These are phyloP conservation scores for Cytospora leucostoma DNA, from an alignment of 2,329 filamentous ascomycete species.

Conservation along the genomic window DNA sequence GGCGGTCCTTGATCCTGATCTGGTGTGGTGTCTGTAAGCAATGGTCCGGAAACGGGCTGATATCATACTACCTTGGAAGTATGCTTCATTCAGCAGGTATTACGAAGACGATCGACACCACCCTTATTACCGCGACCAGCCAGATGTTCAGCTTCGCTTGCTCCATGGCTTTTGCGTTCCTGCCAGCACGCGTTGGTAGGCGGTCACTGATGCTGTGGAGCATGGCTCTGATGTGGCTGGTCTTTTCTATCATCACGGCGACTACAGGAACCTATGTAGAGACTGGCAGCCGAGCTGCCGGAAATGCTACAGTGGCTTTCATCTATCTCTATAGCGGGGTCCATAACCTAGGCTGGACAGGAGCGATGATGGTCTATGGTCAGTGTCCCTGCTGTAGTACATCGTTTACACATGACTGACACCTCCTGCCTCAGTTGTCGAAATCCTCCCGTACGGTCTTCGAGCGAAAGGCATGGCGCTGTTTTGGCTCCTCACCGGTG, in stretches of 20 bases:
- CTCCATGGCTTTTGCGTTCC: not conserved
- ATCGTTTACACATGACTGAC: not conserved
- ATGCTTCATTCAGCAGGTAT: conserved; percentile 50
- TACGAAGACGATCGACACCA: conserved; percentile 38
- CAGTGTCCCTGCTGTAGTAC: not conserved
- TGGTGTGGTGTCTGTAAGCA: conserved; percentile 57
- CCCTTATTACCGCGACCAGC: not conserved
- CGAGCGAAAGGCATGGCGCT: conserved; percentile 39
- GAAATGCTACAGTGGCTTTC: not conserved
- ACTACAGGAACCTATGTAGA: not conserved
- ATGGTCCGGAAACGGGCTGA: conserved; percentile 53
- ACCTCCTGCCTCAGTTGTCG: conserved; percentile 28
- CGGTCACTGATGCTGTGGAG: not conserved
- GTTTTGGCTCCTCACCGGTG: conserved; percentile 33
- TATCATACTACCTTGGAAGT: conserved; percentile 50
- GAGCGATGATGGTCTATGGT: not conserved
- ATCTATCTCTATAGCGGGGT: not conserved
- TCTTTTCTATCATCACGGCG: not conserved
- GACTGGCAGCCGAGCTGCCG: not conserved
- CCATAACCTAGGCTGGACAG: not conserved
- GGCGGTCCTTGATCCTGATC: conserved; percentile 50
- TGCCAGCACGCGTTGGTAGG: not conserved
- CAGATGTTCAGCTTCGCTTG: not conserved
- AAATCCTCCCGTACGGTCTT: conserved; percentile 45
- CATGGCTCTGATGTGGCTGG: not conserved